Percentiles rank a stretch among this genome's conserved stretches.
These are phyloP conservation scores for Stachybotrys chartarum DNA, from an alignment of 2,329 filamentous ascomycete species.

Conservation along the genomic window DNA sequence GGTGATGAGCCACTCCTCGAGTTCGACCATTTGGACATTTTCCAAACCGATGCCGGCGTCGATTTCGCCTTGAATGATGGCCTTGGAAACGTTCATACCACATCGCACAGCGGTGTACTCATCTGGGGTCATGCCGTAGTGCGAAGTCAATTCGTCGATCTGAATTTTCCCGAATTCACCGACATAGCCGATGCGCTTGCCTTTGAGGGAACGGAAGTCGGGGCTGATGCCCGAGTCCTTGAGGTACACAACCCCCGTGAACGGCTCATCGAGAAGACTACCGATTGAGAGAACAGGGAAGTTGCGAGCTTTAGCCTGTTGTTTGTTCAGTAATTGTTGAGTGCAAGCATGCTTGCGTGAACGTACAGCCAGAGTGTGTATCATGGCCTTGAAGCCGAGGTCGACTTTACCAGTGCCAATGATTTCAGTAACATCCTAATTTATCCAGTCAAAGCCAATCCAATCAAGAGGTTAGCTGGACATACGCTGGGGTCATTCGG, in stretches of 20 bases:
- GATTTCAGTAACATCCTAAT: slow-evolving; percentile 70
- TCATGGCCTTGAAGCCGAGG: slow-evolving; percentile 79
- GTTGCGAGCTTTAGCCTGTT: slow-evolving; percentile 63
- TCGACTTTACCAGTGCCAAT: slow-evolving; percentile 71
- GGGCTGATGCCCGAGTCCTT: slow-evolving; percentile 67
- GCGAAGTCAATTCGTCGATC: slow-evolving; percentile 71
- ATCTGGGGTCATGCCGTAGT: slow-evolving; percentile 66
- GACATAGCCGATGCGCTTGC: slow-evolving; percentile 72
- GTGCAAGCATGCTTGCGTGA: neutral
- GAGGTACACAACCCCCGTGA: slow-evolving; percentile 72
- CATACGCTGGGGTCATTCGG: slow-evolving; percentile 69
- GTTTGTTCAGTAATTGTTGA: slow-evolving; percentile 1
- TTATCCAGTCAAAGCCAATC: neutral
- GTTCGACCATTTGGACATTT: slow-evolving; percentile 78
- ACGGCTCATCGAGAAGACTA: slow-evolving; percentile 71
- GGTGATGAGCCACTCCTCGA: slow-evolving; percentile 64
- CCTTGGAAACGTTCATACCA: slow-evolving; percentile 75
- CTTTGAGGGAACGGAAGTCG: slow-evolving; percentile 68
- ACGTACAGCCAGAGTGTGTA: slow-evolving; percentile 67
- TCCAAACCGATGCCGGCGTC: slow-evolving; percentile 72
- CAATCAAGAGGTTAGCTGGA: neutral
- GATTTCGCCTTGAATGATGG: slow-evolving; percentile 65
- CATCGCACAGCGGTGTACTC: slow-evolving; percentile 74
- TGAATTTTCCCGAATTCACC: slow-evolving; percentile 80
- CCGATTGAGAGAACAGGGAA: slow-evolving; percentile 69